A percentile compares a stretch with the other conserved stretches of the same genome.
Evolutionary conservation across 805 yeast genomes (phyloP).

Genomic region (Gaillardinia entomophila): DNA sequence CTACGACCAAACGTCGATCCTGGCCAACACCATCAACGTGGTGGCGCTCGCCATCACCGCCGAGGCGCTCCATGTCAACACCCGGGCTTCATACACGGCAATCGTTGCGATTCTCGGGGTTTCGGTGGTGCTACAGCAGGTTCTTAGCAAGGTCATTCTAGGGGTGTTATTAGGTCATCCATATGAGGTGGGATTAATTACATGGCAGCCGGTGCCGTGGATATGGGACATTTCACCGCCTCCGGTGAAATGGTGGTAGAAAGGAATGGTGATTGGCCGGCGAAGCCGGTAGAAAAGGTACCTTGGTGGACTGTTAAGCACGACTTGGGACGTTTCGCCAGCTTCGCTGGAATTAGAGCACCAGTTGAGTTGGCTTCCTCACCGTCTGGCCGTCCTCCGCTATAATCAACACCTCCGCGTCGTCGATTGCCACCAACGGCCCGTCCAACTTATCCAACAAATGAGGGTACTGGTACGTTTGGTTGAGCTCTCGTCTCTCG

Average conservation of each 20-base stretch:
- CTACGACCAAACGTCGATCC: conserved; percentile 68
- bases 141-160: conserved; percentile 9
- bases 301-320: neutral
- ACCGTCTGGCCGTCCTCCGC: conserved; percentile 23
- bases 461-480: conserved; percentile 73
- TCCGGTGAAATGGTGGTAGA: too few species aligned
- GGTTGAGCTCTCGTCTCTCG: conserved; percentile 67
- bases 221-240: conserved; percentile 1
- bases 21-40: conserved; percentile 52
- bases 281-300: neutral
- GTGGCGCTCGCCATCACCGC: conserved; percentile 58
- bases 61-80: conserved; percentile 40
- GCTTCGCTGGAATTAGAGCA: too few species aligned
- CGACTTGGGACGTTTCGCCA: conserved; percentile 9
- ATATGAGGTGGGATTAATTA: neutral
- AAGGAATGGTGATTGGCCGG: neutral
- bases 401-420: conserved; percentile 28
- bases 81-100: conserved; percentile 5
- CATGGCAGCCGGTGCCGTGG: neutral
- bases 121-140: conserved; percentile 10
- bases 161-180: conserved; percentile 7
- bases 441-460: conserved; percentile 69
- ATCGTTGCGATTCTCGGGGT: conserved; percentile 10
- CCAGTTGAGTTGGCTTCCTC: conserved; percentile 15
- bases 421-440: conserved; percentile 74